Percentiles rank a stretch among this genome's conserved stretches.
These are phyloP conservation scores for Yarrowia osloensis DNA, from an alignment of 805 yeast species.

Conservation along the genomic window DNA sequence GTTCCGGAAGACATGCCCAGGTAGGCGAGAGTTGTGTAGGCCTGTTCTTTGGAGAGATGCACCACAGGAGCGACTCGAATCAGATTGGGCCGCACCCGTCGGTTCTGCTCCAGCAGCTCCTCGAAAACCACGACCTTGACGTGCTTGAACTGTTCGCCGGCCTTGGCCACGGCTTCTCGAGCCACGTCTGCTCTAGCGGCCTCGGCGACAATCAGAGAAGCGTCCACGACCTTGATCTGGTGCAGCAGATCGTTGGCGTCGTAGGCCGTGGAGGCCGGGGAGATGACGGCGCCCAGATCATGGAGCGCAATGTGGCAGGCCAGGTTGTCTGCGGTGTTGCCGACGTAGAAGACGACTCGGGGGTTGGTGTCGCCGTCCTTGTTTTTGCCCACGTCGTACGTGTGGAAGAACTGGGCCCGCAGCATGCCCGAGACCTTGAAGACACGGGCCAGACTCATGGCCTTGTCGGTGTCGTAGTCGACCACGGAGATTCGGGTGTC, in stretches of 20 bases:
- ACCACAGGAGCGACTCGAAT: conserved; percentile 7
- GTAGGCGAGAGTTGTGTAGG: conserved; percentile 35
- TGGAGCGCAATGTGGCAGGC: conserved; percentile 10
- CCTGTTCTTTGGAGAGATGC: conserved; percentile 1
- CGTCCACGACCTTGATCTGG: conserved; percentile 32
- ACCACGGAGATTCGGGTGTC: conserved; percentile 17
- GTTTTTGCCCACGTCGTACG: conserved; percentile 23
- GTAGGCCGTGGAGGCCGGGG: conserved; percentile 23
- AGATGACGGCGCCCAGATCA: conserved; percentile 21
- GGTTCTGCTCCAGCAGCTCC: conserved; percentile 14
- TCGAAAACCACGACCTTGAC: conserved; percentile 21
- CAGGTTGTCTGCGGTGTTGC: conserved; percentile 18
- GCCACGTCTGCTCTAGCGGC: conserved; percentile 14
- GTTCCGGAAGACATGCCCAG: conserved; percentile 44
- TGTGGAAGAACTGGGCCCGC: conserved; percentile 25
- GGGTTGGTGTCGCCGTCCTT: conserved; percentile 8
- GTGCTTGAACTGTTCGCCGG: conserved; percentile 43
- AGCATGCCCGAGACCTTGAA: conserved; percentile 17
- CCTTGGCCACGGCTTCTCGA: conserved; percentile 46
- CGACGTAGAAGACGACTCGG: conserved; percentile 17
- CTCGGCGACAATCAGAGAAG: conserved; percentile 6
- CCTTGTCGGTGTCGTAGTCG: conserved; percentile 17
- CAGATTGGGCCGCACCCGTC: conserved; percentile 21
- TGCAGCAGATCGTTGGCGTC: conserved; percentile 21
- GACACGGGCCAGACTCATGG: conserved; percentile 22